Evolutionary conservation across 352 stramenopile species (phyloP).

Genomic region (Pythium sukuiense): DNA sequence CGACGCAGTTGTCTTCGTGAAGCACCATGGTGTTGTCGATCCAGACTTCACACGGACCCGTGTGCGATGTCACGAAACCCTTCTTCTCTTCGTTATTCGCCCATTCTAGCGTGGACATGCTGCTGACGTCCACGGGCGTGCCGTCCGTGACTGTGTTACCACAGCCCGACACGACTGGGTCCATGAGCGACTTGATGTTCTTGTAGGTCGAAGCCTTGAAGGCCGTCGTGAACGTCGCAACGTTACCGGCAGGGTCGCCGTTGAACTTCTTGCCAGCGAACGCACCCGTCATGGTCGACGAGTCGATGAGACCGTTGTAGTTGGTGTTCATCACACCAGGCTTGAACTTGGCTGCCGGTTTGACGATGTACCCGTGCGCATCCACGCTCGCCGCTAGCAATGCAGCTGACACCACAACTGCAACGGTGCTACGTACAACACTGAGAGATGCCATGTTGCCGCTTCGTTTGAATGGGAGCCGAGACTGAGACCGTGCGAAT

Average conservation of each 20-base stretch:
- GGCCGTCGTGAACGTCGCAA: conserved; percentile 38
- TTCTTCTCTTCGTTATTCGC: conserved; percentile 48
- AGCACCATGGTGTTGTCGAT: conserved; percentile 49
- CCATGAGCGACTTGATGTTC: conserved; percentile 34
- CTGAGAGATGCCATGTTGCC: background rate
- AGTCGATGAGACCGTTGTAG: conserved; percentile 43
- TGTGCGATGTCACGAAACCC: conserved; percentile 54
- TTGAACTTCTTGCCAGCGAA: conserved; percentile 63
- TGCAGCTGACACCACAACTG: conserved; percentile 12
- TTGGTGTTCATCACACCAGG: conserved; percentile 31
- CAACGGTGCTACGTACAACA: background rate
- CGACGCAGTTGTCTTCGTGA: conserved; percentile 49
- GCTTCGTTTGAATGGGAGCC: background rate
- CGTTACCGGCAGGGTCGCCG: conserved; percentile 45
- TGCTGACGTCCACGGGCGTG: conserved; percentile 40
- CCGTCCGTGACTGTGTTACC: conserved; percentile 41
- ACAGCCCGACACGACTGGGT: conserved; percentile 21
- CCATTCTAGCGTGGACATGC: conserved; percentile 41
- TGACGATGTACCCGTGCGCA: conserved; percentile 57
- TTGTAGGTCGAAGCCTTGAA: conserved; percentile 40
- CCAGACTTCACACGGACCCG: conserved; percentile 59
- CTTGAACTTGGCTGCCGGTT: conserved; percentile 42
- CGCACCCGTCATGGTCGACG: conserved; percentile 30
- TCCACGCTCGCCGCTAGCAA: conserved; percentile 26
- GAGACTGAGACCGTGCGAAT: background rate